A percentile compares a stretch with the other conserved stretches of the same genome.
phyloP scores from a whole-genome alignment of 208 protist species.

The Crithidia sp. region DNA sequence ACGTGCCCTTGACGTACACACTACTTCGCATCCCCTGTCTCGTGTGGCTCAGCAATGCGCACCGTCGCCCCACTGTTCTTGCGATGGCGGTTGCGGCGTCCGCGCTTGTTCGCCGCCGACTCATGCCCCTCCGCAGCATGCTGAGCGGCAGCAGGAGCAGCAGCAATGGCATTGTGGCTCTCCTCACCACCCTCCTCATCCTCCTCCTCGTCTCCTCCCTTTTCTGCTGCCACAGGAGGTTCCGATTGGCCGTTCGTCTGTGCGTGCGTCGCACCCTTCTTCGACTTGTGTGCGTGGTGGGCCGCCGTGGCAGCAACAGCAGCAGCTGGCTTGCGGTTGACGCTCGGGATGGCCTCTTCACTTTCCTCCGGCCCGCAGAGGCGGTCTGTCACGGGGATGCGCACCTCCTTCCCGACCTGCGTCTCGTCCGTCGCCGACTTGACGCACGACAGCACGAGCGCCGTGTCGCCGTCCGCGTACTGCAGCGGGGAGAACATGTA shows the following conservation, averaged over 20 bases:
- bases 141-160: background rate
- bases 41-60: background rate
- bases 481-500: constrained; percentile 76
- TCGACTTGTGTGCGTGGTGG: background rate
- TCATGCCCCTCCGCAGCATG: background rate
- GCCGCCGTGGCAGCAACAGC: background rate
- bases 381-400: constrained; percentile 29
- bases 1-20: background rate
- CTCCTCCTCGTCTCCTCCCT: background rate
- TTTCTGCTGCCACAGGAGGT: background rate
- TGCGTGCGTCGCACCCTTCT: background rate
- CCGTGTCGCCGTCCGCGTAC: constrained; percentile 32
- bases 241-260: background rate
- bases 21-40: background rate
- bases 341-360: background rate
- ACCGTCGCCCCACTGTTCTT: constrained; percentile 1
- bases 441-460: constrained; percentile 28
- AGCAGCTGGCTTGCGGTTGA: background rate
- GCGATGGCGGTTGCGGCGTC: constrained; percentile 8
- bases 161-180: background rate
- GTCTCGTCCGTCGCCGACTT: constrained; percentile 31
- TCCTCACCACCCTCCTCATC: background rate
- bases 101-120: constrained; percentile 1
- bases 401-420: constrained; percentile 39
- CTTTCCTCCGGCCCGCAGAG: constrained; percentile 11